Conservation (phyloP, 257 asterid species). For the Gentiana straminea region DNA sequence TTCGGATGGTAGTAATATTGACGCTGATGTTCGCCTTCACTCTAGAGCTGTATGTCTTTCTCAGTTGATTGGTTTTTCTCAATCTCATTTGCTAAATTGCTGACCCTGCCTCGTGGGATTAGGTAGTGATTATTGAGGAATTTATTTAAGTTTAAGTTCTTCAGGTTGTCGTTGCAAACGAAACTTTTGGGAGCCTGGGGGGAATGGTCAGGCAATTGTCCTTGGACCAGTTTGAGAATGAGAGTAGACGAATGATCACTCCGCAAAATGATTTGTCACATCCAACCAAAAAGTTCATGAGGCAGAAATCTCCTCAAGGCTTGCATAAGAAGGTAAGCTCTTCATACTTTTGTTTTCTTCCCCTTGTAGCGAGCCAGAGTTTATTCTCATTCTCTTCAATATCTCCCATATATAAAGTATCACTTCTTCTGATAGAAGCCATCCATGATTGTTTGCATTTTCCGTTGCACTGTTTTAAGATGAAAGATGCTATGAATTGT, state of each 20-base stretch:
- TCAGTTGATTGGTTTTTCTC: conserved; percentile 2
- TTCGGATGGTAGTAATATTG: conserved; percentile 74
- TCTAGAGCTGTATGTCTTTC: conserved; percentile 75
- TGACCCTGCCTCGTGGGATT: too few species aligned
- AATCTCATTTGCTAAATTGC: conserved; percentile 1
- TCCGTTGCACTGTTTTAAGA: too few species aligned
- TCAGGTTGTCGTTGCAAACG: conserved; percentile 99
- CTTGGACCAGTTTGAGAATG: conserved; percentile 96
- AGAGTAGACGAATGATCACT: conserved; percentile 89
- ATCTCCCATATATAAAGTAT: too few species aligned
- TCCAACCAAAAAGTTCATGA: conserved; percentile 66
- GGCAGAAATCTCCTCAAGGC: conserved; percentile 96
- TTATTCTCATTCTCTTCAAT: too few species aligned
- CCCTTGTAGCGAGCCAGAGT: neutral
- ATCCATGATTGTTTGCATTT: too few species aligned
- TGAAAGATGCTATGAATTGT: too few species aligned
- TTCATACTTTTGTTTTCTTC: conserved; percentile 5
- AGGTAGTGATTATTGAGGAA: neutral
- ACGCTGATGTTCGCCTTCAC: conserved; percentile 89
- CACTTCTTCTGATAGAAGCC: too few species aligned
- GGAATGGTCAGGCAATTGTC: conserved; percentile 98
- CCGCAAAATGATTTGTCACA: conserved; percentile 61
- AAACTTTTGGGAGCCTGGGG: conserved; percentile 86
- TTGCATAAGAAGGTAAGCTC: conserved; percentile 88
- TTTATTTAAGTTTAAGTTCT: conserved; percentile 15